Evolutionary conservation across 805 yeast species (phyloP).

Genomic region (Kuraishia piskuri): DNA sequence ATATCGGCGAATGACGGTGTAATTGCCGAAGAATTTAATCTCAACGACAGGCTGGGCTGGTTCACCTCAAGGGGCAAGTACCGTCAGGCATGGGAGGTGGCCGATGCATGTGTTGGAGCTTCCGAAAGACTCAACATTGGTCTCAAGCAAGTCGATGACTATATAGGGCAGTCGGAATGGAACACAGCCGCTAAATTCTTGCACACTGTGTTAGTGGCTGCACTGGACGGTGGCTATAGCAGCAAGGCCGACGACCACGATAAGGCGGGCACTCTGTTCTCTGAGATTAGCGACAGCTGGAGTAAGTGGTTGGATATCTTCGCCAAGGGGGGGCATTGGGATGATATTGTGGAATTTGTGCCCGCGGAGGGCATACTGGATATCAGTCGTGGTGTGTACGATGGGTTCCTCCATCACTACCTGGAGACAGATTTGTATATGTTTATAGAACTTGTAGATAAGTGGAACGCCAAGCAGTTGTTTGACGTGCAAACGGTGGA

Average conservation of each 20-base stretch:
- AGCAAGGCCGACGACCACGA: constrained; percentile 12
- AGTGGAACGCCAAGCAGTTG: constrained; percentile 47
- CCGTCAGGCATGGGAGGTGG: constrained; percentile 72
- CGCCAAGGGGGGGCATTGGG: constrained; percentile 35
- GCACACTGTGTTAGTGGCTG: constrained; percentile 24
- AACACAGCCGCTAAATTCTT: constrained; percentile 43
- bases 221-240: constrained; percentile 11
- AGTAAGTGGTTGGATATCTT: constrained; percentile 49
- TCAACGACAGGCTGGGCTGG: constrained; percentile 71
- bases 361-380: constrained; percentile 40
- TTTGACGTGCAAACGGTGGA: constrained; percentile 40
- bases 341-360: constrained; percentile 38
- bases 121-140: constrained; percentile 53
- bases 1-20: constrained; percentile 80
- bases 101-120: constrained; percentile 45
- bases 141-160: constrained; percentile 37
- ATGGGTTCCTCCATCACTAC: constrained; percentile 37
- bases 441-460: constrained; percentile 33
- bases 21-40: constrained; percentile 59
- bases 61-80: constrained; percentile 43
- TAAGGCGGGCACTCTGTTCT: constrained; percentile 2
- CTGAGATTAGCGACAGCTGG: constrained; percentile 43
- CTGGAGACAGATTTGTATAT: constrained; percentile 25
- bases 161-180: constrained; percentile 43
- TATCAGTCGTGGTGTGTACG: constrained; percentile 29